Base-by-base conservation (phyloP, 164 flowering plant genomes). In the Umbellularia californica region DNA sequence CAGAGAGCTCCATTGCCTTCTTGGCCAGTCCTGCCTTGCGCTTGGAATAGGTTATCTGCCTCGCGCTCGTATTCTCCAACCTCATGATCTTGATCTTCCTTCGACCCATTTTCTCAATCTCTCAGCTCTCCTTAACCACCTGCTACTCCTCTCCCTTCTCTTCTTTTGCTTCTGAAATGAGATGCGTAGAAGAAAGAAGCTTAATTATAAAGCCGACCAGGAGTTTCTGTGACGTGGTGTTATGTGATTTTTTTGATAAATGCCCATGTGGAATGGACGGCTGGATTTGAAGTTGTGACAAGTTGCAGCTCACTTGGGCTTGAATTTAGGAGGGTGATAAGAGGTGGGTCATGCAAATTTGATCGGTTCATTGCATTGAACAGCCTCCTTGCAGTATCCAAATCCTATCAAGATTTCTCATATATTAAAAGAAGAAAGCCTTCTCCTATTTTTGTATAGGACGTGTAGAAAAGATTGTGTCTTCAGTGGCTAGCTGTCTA, bases 1-100 rank as follows among this genome's bases (percentile, higher is more conserved):
- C 85, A 0, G 98, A 88, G 23, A 93, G 75, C 74, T 93, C 98
- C 69, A 77, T 87, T 2, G 96, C 92, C 75, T 93, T 93, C 84
- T 91, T 93, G 79, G 90, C 70, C 35, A 93, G 88, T 30, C 98
- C 98, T 50, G 77, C 79, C 78, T 85, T 86, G 62, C 98, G 79
- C 77, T 93, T 93, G 0, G 93, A 88, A 74, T 87, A 93, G 4
- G 98, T 93, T 30, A 88, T 87, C 74, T 93, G 95, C 51, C 98
- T 83, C 47, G 84, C 89, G 77, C 84, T 88, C 27, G 79, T 77
- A 76, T 80, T 93, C 81, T 93, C 98, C 64, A 93, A 77, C 77
- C 88, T 88, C 89, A 87, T 88, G 65, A 93, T 91, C 83, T 88
- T 90, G 71, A 93, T 76, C 81, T 91, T 93, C 58, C 91, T 94